These are phyloP conservation scores for Spergularia marina DNA, from an alignment of 148 eudicot species.

Conservation along the genomic window DNA sequence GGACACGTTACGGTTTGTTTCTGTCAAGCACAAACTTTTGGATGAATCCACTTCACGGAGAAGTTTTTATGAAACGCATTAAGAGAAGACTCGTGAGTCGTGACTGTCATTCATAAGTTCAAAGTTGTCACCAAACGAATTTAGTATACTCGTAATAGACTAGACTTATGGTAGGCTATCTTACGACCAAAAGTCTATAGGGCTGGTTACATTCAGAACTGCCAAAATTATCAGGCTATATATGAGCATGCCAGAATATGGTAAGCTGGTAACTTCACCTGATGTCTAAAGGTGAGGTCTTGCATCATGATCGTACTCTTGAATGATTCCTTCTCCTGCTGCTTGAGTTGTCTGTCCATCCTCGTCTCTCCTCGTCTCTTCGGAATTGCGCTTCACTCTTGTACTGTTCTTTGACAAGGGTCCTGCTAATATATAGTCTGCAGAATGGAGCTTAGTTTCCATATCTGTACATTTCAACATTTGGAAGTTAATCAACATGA, in stretches of 20 bases:
- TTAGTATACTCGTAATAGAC: no score
- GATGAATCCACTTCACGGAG: background rate
- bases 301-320: conserved; percentile 54
- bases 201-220: no score
- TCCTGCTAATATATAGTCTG: conserved; percentile 33
- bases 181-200: no score
- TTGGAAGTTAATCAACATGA: conserved; percentile 1
- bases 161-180: no score
- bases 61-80: no score
- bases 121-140: no score
- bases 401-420: conserved; percentile 22
- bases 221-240: no score
- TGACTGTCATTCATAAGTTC: no score
- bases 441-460: conserved; percentile 43
- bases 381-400: background rate
- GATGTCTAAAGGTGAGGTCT: conserved; percentile 43
- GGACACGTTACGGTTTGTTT: background rate
- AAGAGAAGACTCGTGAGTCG: no score
- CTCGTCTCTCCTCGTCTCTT: background rate
- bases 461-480: conserved; percentile 40
- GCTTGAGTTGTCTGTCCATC: conserved; percentile 19
- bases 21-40: background rate
- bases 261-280: conserved; percentile 31
- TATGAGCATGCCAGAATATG: no score
- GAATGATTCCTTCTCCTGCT: conserved; percentile 37